These are phyloP conservation scores for Pelargonium exstipulatum DNA, from an alignment of 441 rosid species.

Conservation along the genomic window DNA sequence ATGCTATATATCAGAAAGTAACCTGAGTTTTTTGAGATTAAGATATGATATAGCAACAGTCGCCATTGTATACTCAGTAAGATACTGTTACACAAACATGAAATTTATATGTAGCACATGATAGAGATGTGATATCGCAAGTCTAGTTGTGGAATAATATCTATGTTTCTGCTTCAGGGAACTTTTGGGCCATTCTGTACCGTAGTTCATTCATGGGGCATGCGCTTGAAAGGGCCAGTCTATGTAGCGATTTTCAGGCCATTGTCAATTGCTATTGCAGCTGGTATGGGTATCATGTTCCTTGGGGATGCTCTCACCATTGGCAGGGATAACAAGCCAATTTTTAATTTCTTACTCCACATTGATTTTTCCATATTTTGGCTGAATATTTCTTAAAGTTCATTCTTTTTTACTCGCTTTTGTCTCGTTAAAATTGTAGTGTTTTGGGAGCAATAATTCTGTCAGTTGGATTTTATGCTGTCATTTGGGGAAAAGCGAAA, in stretches of 20 bases:
- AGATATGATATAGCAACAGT: constrained; percentile 5
- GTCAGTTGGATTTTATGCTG: constrained; percentile 3
- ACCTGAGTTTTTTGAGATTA: not conserved
- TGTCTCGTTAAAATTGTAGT: not conserved
- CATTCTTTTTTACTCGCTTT: not conserved
- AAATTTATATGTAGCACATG: constrained; percentile 6
- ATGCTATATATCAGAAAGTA: constrained; percentile 4
- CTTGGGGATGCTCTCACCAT: not conserved
- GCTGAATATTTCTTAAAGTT: not conserved
- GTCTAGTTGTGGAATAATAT: not conserved
- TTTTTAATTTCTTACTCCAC: too few relatives aligned
- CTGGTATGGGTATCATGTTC: constrained; percentile 1
- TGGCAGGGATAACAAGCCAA: not conserved
- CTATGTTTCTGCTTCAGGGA: not conserved
- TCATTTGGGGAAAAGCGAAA: not conserved
- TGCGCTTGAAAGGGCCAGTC: constrained; percentile 6
- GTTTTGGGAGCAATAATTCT: not conserved
- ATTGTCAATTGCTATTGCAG: not conserved
- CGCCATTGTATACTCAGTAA: constrained; percentile 26
- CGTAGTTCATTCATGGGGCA: constrained; percentile 1
- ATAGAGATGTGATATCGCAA: not conserved
- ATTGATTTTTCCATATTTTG: not conserved
- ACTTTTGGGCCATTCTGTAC: not conserved
- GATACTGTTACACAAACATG: constrained; percentile 17
- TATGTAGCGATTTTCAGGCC: constrained; percentile 48